Evolutionary conservation across 2,329 filamentous ascomycete species (phyloP).

Genomic region (Ophiostoma perfectum): DNA sequence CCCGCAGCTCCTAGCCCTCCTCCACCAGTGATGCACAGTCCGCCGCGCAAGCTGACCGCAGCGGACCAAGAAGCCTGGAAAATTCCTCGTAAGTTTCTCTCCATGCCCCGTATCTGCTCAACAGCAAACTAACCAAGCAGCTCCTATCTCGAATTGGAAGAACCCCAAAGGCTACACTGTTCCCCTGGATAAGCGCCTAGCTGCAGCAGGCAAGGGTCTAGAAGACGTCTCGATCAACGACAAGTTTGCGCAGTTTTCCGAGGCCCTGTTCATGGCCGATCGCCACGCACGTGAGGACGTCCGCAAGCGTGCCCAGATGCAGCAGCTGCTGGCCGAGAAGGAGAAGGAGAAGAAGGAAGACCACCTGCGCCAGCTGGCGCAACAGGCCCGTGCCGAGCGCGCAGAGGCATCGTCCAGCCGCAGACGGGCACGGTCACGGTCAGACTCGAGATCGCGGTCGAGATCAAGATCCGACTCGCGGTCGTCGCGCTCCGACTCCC

Average conservation of each 20-base stretch:
- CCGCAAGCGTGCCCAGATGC: constrained; percentile 85
- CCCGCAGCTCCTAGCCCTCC: constrained; percentile 69
- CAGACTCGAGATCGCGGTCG: constrained; percentile 2
- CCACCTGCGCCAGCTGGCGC: constrained; percentile 76
- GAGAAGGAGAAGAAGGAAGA: constrained; percentile 95
- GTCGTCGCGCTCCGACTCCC: constrained; percentile 19
- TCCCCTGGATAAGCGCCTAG: constrained; percentile 88
- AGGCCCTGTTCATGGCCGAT: constrained; percentile 90
- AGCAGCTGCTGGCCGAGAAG: constrained; percentile 92
- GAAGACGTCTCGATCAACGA: constrained; percentile 97
- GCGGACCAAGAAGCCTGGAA: constrained; percentile 97
- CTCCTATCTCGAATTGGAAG: constrained; percentile 97
- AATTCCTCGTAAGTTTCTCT: constrained; percentile 50
- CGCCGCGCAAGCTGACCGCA: constrained; percentile 87
- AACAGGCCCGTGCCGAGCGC: constrained; percentile 84
- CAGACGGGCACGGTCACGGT: constrained; percentile 14
- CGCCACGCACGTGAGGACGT: constrained; percentile 94
- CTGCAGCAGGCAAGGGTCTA: constrained; percentile 83
- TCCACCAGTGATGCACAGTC: constrained; percentile 90
- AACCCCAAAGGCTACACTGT: constrained; percentile 98
- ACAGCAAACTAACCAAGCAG: constrained; percentile 33
- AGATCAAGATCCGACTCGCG: not conserved
- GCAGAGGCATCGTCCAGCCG: constrained; percentile 31
- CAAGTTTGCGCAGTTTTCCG: constrained; percentile 94
- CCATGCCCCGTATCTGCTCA: not conserved